phyloP scores from a whole-genome alignment of 2,329 filamentous ascomycete species.

The Rhinocladiella mackenziei region DNA sequence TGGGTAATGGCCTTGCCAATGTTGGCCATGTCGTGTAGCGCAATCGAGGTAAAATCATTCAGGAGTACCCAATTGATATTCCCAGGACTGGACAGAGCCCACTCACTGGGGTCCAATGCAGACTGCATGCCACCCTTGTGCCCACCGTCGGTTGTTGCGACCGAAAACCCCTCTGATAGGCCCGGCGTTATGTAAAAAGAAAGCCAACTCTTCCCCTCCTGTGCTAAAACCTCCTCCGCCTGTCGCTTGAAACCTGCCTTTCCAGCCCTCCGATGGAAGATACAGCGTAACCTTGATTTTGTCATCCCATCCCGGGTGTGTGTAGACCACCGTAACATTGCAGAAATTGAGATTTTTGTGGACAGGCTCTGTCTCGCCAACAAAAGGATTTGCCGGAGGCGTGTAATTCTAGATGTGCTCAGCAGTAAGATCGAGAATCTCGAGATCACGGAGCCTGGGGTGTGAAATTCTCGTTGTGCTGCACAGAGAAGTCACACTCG shows the following conservation, averaged over 20 bases:
- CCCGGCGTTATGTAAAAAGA: neutral
- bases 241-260: neutral
- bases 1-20: constrained; percentile 26
- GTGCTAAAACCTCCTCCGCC: neutral
- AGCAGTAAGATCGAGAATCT: too few species aligned
- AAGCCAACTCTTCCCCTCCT: too few species aligned
- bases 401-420: too few species aligned
- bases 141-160: neutral
- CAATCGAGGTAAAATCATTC: constrained; percentile 35
- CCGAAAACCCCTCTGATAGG: neutral
- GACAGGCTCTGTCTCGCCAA: too few species aligned
- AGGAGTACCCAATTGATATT: constrained; percentile 36
- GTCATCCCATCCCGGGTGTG: neutral
- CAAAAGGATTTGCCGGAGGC: too few species aligned
- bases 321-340: neutral
- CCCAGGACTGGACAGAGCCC: constrained; percentile 41
- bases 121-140: neutral
- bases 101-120: constrained; percentile 27
- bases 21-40: constrained; percentile 35
- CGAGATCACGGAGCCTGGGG: too few species aligned
- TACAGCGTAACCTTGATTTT: neutral
- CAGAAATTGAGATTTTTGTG: neutral
- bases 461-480: too few species aligned
- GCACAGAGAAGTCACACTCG: too few species aligned
- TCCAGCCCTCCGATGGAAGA: neutral